Conservation (phyloP, 73 alveolate species). For the Paramecium bursaria region DNA sequence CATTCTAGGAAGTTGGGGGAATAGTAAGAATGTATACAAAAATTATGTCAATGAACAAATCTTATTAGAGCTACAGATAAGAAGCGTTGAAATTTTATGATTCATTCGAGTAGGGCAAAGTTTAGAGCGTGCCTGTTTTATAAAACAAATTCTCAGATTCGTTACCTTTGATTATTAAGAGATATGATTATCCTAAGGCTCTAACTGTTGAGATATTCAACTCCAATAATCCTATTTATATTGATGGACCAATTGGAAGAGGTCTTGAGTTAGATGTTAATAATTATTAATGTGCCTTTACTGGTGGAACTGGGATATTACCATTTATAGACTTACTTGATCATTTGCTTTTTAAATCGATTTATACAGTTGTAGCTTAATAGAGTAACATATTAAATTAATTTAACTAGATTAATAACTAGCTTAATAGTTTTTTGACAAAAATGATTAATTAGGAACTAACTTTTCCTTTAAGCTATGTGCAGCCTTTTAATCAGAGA, state of each 20-base stretch:
- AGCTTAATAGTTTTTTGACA: not conserved
- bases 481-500: conserved; percentile 5
- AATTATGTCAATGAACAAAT: not conserved
- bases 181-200: not conserved
- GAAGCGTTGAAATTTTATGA: not conserved
- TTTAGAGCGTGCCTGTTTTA: not conserved
- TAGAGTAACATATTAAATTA: not conserved
- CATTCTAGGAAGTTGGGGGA: not conserved
- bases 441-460: not conserved
- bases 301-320: conserved; percentile 8
- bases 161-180: not conserved
- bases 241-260: conserved; percentile 22
- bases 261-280: not conserved
- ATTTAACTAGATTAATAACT: not conserved
- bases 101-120: no score
- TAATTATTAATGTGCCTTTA: not conserved
- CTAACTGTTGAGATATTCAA: not conserved
- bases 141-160: not conserved
- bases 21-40: conserved; percentile 6
- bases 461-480: not conserved
- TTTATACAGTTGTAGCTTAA: not conserved
- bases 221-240: not conserved
- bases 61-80: not conserved
- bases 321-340: conserved; percentile 13
- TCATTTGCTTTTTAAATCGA: not conserved